phyloP scores from a whole-genome alignment of 352 stramenopile genomes.

The Achlya hypogyna region DNA sequence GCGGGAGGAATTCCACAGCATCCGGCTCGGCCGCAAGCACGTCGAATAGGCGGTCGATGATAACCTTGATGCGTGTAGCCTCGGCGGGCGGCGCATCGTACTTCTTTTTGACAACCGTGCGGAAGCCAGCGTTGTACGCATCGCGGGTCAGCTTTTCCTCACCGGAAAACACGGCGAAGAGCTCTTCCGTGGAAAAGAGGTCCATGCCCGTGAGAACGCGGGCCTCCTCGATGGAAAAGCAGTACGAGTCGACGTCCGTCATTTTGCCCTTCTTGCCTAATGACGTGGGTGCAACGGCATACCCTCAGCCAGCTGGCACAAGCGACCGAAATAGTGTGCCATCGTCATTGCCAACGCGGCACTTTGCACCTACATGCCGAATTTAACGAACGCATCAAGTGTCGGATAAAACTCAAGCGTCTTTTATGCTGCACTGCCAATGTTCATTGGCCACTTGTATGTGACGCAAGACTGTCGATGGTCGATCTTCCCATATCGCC shows the following conservation, averaged over 20 bases:
- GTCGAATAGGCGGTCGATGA: slow-evolving; percentile 43
- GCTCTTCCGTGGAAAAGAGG: background rate
- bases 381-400: background rate
- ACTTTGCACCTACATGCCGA: background rate
- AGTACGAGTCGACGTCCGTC: background rate
- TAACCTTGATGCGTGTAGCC: background rate
- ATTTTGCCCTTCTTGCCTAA: background rate
- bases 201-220: background rate
- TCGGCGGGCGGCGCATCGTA: background rate
- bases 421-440: background rate
- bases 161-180: background rate
- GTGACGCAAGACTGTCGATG: no score
- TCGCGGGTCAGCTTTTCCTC: background rate
- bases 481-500: no score
- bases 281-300: background rate
- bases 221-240: background rate
- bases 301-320: background rate
- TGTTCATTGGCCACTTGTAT: no score
- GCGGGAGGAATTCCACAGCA: slow-evolving; percentile 60
- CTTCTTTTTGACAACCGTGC: background rate
- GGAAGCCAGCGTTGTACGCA: background rate
- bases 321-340: background rate
- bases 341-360: background rate
- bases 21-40: slow-evolving; percentile 61
- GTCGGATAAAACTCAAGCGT: background rate